Evolutionary conservation across 345 rosid species (phyloP), one percentile per base, ranked within the genome.

Genomic region (Schrenkiella parvula): DNA sequence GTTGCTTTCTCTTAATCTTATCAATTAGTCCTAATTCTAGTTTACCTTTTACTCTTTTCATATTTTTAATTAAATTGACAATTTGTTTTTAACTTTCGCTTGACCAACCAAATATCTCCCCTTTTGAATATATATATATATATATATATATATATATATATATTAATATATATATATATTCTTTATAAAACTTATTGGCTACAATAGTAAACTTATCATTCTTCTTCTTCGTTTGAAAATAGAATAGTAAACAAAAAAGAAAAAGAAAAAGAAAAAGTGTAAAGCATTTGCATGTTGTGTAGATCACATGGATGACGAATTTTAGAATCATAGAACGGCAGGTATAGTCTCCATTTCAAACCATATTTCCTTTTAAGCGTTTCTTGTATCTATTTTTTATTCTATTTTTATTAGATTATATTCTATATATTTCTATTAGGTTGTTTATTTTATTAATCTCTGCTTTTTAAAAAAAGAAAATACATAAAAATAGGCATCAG

Each of bases 401-500:
- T n/a, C n/a, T n/a, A n/a, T n/a, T n/a, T n/a, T n/a, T n/a, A n/a
- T n/a, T n/a, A n/a, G n/a, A n/a, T n/a, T n/a, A n/a, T n/a, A n/a
- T n/a, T n/a, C n/a, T n/a, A n/a, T n/a, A n/a, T n/a, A n/a, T n/a
- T n/a, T n/a, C n/a, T n/a, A n/a, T n/a, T n/a, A n/a, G n/a, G 29
- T 48, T 28, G 1, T 29, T 44, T 17, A 9, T 58, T 26, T 12
- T 58, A 8, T 15, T 26, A 53, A 8, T 14, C 9, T 42, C 38
- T 39, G 26, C 15, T 21, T 17, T 6, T 8, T 18, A 65, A 4
- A 46, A 43, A 44, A 50, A 8, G 0, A 32, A 15, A 0, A 48
- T 0, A 56, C 4, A 56, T 4, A 3, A 34, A 19, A 34, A 53
- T 55, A 67, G 43, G 65, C 82, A 58, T 85, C 85, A 82, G 34